phyloP scores from a whole-genome alignment of 495 filamentous ascomycete species.

The Penicillium diatomitis region DNA sequence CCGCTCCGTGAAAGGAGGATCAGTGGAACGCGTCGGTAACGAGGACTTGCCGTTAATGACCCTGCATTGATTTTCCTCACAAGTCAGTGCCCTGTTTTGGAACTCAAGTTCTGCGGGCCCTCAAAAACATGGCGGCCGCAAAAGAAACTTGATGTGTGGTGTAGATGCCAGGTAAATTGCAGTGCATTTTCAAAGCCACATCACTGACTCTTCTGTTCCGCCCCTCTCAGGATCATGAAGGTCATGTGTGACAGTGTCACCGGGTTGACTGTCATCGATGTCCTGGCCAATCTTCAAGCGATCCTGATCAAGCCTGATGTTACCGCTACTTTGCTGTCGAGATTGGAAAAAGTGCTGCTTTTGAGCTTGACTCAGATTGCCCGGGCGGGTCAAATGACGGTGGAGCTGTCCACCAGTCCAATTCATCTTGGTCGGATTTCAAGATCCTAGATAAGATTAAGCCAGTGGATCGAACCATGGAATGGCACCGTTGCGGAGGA shows the following conservation, averaged over 20 bases:
- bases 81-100: conserved; percentile 4
- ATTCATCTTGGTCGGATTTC: conserved; percentile 23
- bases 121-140: no score
- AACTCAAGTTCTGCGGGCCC: not conserved
- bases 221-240: no score
- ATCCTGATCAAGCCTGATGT: not conserved
- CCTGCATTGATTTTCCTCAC: not conserved
- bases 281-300: no score
- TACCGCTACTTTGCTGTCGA: conserved; percentile 6
- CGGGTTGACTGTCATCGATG: no score
- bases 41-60: not conserved
- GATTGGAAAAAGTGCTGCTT: conserved; percentile 23
- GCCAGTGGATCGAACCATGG: not conserved
- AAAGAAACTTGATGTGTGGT: no score
- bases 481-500: not conserved
- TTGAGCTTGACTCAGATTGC: conserved; percentile 15
- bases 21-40: not conserved
- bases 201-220: no score
- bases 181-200: no score
- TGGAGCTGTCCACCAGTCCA: conserved; percentile 39
- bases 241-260: no score
- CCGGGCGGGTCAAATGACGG: conserved; percentile 25
- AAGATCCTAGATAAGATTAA: not conserved
- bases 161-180: no score
- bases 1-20: not conserved